phyloP scores from a whole-genome alignment of 805 yeast species.

The Ogataea chonburiensis region DNA sequence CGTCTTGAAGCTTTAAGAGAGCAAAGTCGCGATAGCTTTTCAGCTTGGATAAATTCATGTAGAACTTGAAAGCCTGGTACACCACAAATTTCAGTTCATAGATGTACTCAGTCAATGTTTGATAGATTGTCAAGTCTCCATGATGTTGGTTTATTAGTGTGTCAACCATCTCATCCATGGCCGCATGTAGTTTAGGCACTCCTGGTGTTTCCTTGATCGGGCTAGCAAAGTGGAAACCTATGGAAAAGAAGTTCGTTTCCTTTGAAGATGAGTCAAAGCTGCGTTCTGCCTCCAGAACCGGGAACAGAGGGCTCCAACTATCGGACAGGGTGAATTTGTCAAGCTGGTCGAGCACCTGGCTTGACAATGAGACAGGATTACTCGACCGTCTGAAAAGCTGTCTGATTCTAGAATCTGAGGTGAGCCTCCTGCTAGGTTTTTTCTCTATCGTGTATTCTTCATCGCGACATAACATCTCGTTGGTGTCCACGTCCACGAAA shows the following conservation, averaged over 20 bases:
- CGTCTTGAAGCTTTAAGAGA: slow-evolving; percentile 22
- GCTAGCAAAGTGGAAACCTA: slow-evolving; percentile 22
- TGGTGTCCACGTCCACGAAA: slow-evolving; percentile 57
- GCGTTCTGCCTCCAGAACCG: slow-evolving; percentile 13
- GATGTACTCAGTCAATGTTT: slow-evolving; percentile 24
- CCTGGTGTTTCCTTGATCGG: slow-evolving; percentile 3
- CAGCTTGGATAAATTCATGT: slow-evolving; percentile 18
- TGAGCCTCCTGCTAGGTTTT: slow-evolving; percentile 16
- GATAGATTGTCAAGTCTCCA: slow-evolving; percentile 31
- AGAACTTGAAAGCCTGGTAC: slow-evolving; percentile 27
- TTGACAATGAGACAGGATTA: slow-evolving; percentile 5
- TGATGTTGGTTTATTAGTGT: slow-evolving; percentile 26
- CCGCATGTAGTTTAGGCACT: slow-evolving; percentile 25
- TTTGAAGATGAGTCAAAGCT: slow-evolving; percentile 11
- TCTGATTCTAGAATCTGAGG: slow-evolving; percentile 21
- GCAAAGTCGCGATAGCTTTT: slow-evolving; percentile 25
- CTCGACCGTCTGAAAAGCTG: slow-evolving; percentile 21
- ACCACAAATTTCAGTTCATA: slow-evolving; percentile 23
- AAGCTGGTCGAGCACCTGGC: slow-evolving; percentile 9
- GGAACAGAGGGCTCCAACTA: slow-evolving; percentile 20
- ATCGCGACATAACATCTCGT: slow-evolving; percentile 33
- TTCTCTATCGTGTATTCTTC: slow-evolving; percentile 10
- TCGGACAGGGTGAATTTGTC: background rate
- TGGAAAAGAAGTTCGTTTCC: slow-evolving; percentile 25
- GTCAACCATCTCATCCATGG: slow-evolving; percentile 19